phyloP scores from a whole-genome alignment of 345 rosid genomes.

The Sonneratia caseolaris region DNA sequence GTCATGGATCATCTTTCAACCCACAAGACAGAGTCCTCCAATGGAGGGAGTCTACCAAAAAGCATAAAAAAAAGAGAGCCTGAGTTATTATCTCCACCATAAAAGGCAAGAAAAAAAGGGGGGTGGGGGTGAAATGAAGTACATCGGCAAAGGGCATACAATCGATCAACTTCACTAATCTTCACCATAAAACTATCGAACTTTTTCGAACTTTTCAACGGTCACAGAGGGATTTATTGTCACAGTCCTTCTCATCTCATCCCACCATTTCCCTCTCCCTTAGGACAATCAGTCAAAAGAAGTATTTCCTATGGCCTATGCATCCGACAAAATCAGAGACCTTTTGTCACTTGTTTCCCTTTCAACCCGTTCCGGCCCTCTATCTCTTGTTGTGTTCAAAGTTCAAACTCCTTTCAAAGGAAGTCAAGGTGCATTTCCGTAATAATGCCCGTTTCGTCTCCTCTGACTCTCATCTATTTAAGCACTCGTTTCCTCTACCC shows the following conservation, averaged over 20 bases:
- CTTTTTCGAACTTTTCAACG: constrained; percentile 7
- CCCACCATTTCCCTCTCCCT: neutral
- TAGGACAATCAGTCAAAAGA: constrained; percentile 37
- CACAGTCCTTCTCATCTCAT: neutral
- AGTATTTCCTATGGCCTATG: constrained; percentile 14
- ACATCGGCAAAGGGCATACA: neutral
- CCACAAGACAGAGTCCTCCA: neutral
- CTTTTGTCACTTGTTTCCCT: constrained; percentile 26
- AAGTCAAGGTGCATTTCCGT: constrained; percentile 38
- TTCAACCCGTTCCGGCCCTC: constrained; percentile 15
- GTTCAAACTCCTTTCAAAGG: neutral
- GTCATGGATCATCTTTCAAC: neutral
- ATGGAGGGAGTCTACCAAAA: neutral
- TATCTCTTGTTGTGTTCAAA: neutral
- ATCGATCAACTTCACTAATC: neutral
- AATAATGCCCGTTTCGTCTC: constrained; percentile 19
- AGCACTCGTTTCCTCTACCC: constrained; percentile 16
- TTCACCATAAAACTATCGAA: constrained; percentile 5
- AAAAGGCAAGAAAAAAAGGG: neutral
- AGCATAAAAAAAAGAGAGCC: neutral
- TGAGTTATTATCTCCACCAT: neutral
- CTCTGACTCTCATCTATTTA: constrained; percentile 35
- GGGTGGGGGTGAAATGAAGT: neutral
- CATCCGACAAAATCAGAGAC: constrained; percentile 40
- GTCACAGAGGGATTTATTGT: neutral